Base-by-base conservation (phyloP, 140 eudicot species). In the Ambrosia hybrid region DNA sequence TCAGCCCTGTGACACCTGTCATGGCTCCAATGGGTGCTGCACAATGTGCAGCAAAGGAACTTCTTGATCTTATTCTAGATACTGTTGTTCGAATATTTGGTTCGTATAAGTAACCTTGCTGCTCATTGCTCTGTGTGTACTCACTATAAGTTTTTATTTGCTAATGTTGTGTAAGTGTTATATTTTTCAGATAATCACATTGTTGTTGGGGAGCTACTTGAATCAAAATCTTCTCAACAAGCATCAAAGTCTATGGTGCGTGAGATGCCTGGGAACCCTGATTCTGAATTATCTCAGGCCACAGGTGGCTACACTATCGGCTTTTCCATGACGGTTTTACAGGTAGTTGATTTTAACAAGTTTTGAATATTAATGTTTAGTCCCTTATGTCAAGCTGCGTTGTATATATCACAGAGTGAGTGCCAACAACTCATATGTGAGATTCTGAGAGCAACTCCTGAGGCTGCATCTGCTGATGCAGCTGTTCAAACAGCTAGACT, bases 361-460 rank as follows among this genome's bases (percentile, higher is more conserved):
- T 59, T 62, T 57, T 65, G 17, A 51, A 57, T 65, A 71, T 65
- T 17, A 65, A 10, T 48, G 41, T 52, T 51, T 8, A 74, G 70
- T 57, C 62, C 51, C 63, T 69, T 68, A 70, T 70, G 61, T 57
- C 68, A 58, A 56, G 30, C 51, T 57, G 58, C 39, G 15, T 2
- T 55, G 3, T 33, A 70, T 70, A 67, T 57, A 41, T 59, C 36
- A 64, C 74, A 94, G 99, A 94, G 97, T 78, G 99, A 94, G 81
- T 94, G 99, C 76, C 99, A 94, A 78, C 97, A 94, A 83, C 91
- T 94, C 49, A 90, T 94, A 78, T 94, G 99, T 78, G 99, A 94
- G 85, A 86, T 94, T 79, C 76, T 94, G 71, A 87, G 97, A 76
- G 99, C 97, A 61, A 94, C 99, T 81, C 99, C 99, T 79, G 99